Evolutionary conservation across 2,329 filamentous ascomycete genomes (phyloP).

Genomic region (Pseudogymnoascus sp.): DNA sequence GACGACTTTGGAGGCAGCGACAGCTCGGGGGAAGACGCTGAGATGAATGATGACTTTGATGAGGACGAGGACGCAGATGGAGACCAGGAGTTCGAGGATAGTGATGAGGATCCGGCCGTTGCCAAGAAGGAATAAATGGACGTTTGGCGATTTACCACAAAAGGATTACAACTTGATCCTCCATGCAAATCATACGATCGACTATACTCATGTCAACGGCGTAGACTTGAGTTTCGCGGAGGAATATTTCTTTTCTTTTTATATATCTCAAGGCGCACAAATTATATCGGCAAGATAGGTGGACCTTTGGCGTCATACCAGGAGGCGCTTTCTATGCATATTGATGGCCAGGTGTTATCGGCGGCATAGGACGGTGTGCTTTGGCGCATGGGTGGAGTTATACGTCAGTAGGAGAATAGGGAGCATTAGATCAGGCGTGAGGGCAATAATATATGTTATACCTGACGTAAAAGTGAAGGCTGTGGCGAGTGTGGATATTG

Average conservation of each 20-base stretch:
- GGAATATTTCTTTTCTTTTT: background rate
- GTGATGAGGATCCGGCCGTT: slow-evolving; percentile 24
- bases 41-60: slow-evolving; percentile 50
- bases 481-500: background rate
- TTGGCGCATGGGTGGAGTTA: slow-evolving; percentile 3
- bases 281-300: slow-evolving; percentile 5
- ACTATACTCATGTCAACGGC: background rate
- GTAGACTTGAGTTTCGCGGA: background rate
- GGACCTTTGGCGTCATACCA: background rate
- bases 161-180: background rate
- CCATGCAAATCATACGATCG: background rate
- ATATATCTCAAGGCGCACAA: background rate
- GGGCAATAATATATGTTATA: background rate
- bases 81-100: slow-evolving; percentile 44
- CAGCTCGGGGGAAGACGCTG: slow-evolving; percentile 49
- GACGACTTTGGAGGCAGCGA: slow-evolving; percentile 73
- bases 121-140: background rate
- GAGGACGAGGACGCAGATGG: slow-evolving; percentile 48
- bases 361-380: background rate
- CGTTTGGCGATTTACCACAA: background rate
- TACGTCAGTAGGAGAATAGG: background rate
- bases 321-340: slow-evolving; percentile 2
- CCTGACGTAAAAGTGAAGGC: background rate
- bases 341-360: slow-evolving; percentile 3
- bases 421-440: background rate